phyloP scores from a whole-genome alignment of 805 yeast species.

The Cyberlindnera americana region DNA sequence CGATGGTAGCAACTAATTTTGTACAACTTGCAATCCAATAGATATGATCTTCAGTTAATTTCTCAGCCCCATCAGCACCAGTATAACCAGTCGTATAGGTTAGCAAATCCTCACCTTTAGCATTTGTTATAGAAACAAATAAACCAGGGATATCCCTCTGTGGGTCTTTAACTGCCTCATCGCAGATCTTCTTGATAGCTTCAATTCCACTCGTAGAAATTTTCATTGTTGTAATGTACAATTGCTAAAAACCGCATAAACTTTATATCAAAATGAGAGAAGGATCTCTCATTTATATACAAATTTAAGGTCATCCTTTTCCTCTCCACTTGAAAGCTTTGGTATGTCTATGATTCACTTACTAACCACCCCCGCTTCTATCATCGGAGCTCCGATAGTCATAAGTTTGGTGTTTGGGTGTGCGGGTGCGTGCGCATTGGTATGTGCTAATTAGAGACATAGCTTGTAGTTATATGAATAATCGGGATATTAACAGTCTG shows the following conservation, averaged over 20 bases:
- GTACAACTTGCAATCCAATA: slow-evolving; percentile 34
- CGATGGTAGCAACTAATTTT: slow-evolving; percentile 30
- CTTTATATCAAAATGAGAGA: too few relatives aligned
- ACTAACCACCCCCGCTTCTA: too few relatives aligned
- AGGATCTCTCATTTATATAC: too few relatives aligned
- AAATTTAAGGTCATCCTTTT: too few relatives aligned
- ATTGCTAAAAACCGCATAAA: background rate
- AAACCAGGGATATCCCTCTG: slow-evolving; percentile 12
- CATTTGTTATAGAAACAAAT: slow-evolving; percentile 10
- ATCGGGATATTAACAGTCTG: too few relatives aligned
- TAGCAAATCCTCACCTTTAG: slow-evolving; percentile 18
- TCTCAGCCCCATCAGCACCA: slow-evolving; percentile 13
- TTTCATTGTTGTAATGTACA: slow-evolving; percentile 2
- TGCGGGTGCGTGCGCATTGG: too few relatives aligned
- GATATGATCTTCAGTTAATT: slow-evolving; percentile 25
- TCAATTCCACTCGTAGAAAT: slow-evolving; percentile 7
- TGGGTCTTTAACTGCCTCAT: slow-evolving; percentile 8
- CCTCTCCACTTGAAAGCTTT: too few relatives aligned
- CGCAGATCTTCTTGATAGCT: slow-evolving; percentile 7
- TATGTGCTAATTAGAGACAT: too few relatives aligned
- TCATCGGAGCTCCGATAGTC: too few relatives aligned
- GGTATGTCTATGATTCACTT: too few relatives aligned
- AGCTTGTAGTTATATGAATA: too few relatives aligned
- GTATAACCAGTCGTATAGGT: slow-evolving; percentile 22
- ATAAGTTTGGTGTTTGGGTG: too few relatives aligned